Evolutionary conservation across 768 basidiomycete species (phyloP).

Genomic region (Phlebiopsis flavidoalba): DNA sequence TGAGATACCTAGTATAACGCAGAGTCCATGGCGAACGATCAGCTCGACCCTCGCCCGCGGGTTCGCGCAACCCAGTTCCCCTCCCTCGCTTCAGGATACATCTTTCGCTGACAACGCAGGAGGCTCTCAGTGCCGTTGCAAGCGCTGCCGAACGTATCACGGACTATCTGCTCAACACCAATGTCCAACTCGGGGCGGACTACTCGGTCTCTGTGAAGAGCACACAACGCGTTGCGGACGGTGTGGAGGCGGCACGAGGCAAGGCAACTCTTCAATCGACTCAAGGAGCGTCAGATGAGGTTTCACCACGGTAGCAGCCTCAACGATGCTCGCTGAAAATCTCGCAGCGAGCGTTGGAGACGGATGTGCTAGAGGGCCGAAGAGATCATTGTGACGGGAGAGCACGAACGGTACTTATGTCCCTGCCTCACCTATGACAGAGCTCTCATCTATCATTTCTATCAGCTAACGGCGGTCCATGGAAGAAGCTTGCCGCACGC

Average conservation of each 20-base stretch:
- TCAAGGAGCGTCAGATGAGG: constrained; percentile 56
- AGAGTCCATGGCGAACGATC: background rate
- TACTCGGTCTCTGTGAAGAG: constrained; percentile 54
- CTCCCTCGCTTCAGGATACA: constrained; percentile 49
- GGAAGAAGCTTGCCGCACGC: constrained; percentile 68
- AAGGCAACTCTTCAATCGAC: constrained; percentile 58
- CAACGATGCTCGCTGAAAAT: constrained; percentile 67
- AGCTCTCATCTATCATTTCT: background rate
- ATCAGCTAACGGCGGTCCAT: constrained; percentile 68
- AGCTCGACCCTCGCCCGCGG: constrained; percentile 32
- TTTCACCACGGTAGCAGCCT: constrained; percentile 63
- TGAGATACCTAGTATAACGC: background rate
- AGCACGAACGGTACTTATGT: constrained; percentile 62
- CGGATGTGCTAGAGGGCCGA: constrained; percentile 51
- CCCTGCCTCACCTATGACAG: too few species aligned
- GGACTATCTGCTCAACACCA: constrained; percentile 67
- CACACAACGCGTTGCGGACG: constrained; percentile 47
- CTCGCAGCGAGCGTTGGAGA: constrained; percentile 57
- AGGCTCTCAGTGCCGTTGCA: constrained; percentile 58
- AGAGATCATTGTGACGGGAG: constrained; percentile 73
- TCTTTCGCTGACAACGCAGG: constrained; percentile 78
- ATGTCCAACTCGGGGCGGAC: constrained; percentile 69
- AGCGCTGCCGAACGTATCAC: constrained; percentile 53
- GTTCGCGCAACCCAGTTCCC: constrained; percentile 67
- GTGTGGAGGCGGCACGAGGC: constrained; percentile 46